Conservation (phyloP, 2,329 filamentous ascomycete species). For the Diaporthe sp. region DNA sequence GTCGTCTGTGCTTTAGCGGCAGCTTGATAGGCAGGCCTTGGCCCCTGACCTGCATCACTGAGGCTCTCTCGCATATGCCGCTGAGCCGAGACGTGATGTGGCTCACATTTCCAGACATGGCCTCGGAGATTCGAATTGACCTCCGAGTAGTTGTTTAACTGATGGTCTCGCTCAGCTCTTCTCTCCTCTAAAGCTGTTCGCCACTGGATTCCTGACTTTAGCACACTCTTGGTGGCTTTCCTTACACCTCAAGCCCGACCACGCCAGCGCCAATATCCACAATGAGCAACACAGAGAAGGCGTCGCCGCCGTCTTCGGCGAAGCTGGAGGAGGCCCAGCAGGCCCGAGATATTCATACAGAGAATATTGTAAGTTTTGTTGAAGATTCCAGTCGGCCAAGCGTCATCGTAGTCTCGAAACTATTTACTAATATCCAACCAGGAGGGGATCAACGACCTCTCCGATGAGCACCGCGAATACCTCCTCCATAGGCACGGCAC, state of each 20-base stretch:
- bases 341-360: conserved; percentile 4
- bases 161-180: neutral
- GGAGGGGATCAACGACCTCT: conserved; percentile 45
- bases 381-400: too few relatives aligned
- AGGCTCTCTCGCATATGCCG: neutral
- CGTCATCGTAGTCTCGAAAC: neutral
- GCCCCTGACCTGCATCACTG: conserved; percentile 4
- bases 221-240: neutral
- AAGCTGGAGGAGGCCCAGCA: conserved; percentile 34
- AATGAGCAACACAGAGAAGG: conserved; percentile 34
- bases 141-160: conserved; percentile 6
- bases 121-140: conserved; percentile 14
- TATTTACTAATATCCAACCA: neutral
- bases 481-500: conserved; percentile 66
- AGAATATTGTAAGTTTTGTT: conserved; percentile 21
- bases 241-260: neutral
- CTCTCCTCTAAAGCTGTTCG: neutral
- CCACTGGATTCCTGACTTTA: neutral
- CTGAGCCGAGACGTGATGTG: conserved; percentile 13
- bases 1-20: neutral
- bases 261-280: neutral
- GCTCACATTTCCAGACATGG: neutral
- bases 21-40: neutral
- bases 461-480: conserved; percentile 61
- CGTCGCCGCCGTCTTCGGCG: conserved; percentile 20